Evolutionary conservation across 805 yeast species (phyloP).

Genomic region (Myxozyma vanderwaltii): DNA sequence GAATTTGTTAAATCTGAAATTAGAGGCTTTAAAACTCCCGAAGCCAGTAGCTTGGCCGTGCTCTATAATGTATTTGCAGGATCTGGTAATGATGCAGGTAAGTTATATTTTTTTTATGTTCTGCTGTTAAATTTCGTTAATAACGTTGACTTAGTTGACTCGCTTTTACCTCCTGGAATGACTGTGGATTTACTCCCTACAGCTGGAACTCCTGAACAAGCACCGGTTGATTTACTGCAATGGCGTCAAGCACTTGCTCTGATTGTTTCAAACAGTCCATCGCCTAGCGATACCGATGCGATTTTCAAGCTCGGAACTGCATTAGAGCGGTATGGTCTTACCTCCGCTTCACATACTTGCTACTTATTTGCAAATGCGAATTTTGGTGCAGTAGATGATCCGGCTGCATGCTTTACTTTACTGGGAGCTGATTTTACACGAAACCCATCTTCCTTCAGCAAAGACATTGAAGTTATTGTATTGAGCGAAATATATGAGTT

Average conservation of each 20-base stretch:
- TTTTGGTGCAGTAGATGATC: constrained; percentile 39
- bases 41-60: constrained; percentile 51
- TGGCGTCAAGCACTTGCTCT: constrained; percentile 43
- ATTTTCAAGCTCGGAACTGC: constrained; percentile 44
- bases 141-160: constrained; percentile 16
- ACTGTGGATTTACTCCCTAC: constrained; percentile 15
- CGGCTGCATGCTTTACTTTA: constrained; percentile 33
- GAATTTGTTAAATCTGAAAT: constrained; percentile 56
- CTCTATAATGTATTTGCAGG: constrained; percentile 68
- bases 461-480: constrained; percentile 52
- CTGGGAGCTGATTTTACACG: constrained; percentile 38
- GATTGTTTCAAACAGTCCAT: constrained; percentile 39
- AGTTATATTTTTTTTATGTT: constrained; percentile 43
- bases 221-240: constrained; percentile 20
- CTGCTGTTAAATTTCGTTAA: neutral
- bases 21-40: constrained; percentile 44
- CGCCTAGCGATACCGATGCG: constrained; percentile 38
- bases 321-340: constrained; percentile 44
- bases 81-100: constrained; percentile 55
- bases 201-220: constrained; percentile 1
- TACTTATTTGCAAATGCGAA: constrained; percentile 40
- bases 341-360: constrained; percentile 48
- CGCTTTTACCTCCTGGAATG: constrained; percentile 25
- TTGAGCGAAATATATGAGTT: constrained; percentile 75
- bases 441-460: constrained; percentile 48